Evolutionary conservation across 2,329 filamentous ascomycete species (phyloP).

Genomic region (Basipetospora sp.): DNA sequence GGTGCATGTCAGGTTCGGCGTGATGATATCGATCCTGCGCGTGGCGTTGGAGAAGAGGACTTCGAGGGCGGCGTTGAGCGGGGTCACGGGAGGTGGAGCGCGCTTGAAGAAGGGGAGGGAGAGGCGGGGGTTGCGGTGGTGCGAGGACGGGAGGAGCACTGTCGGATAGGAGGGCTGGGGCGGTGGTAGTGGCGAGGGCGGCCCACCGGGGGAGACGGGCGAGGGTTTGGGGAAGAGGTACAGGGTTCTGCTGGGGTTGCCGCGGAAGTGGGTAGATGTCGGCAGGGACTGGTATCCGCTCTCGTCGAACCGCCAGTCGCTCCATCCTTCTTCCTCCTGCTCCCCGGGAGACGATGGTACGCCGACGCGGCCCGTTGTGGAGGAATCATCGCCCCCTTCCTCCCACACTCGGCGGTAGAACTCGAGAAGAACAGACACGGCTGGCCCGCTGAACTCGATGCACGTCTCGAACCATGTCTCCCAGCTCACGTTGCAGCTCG

Average conservation of each 20-base stretch:
- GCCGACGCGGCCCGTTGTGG: too few relatives aligned
- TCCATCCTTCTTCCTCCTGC: too few relatives aligned
- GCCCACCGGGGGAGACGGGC: not conserved
- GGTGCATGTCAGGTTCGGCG: slow-evolving; percentile 60
- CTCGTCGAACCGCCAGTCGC: too few relatives aligned
- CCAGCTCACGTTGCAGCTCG: slow-evolving; percentile 76
- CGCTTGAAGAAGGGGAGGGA: slow-evolving; percentile 39
- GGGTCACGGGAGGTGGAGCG: slow-evolving; percentile 42
- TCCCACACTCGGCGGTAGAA: slow-evolving; percentile 62
- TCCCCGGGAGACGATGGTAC: too few relatives aligned
- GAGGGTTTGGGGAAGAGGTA: not conserved
- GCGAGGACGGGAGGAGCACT: slow-evolving; percentile 58
- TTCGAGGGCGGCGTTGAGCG: slow-evolving; percentile 51
- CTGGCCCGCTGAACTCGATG: slow-evolving; percentile 47
- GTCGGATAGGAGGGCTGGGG: slow-evolving; percentile 27
- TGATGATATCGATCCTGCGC: slow-evolving; percentile 51
- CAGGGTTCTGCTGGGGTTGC: slow-evolving; percentile 1
- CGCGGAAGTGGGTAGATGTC: not conserved
- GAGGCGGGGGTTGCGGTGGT: slow-evolving; percentile 54
- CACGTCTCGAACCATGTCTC: slow-evolving; percentile 77
- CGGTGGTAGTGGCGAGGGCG: too few relatives aligned
- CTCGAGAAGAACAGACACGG: slow-evolving; percentile 44
- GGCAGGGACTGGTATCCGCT: too few relatives aligned
- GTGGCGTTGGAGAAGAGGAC: slow-evolving; percentile 44
- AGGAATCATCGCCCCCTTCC: not conserved